A percentile compares a stretch with the other conserved stretches of the same genome.
phyloP scores from a whole-genome alignment of 805 yeast species.

The Zygosaccharomyces gambellarensis region DNA sequence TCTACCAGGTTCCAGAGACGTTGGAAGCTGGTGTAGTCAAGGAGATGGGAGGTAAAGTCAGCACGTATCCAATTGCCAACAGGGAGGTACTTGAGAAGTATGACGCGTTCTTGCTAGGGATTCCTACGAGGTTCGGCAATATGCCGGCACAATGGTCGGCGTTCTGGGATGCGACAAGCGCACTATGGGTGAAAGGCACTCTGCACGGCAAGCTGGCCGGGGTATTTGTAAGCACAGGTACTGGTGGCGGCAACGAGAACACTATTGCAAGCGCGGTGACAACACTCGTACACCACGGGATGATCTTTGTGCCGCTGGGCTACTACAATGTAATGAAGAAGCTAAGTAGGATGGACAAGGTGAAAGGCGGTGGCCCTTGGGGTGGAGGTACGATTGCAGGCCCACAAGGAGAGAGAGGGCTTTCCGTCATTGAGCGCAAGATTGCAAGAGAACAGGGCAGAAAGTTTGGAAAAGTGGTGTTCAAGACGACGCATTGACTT shows the following conservation, averaged over 20 bases:
- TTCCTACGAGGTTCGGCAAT: slow-evolving; percentile 83
- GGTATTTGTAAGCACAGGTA: slow-evolving; percentile 66
- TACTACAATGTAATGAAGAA: slow-evolving; percentile 52
- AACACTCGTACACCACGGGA: slow-evolving; percentile 71
- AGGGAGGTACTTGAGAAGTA: slow-evolving; percentile 53
- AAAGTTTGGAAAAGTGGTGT: slow-evolving; percentile 48
- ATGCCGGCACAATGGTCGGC: slow-evolving; percentile 73
- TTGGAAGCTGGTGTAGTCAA: slow-evolving; percentile 55
- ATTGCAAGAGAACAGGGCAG: slow-evolving; percentile 65
- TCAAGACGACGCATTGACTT: slow-evolving; percentile 17
- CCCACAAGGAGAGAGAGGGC: slow-evolving; percentile 68
- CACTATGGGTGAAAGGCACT: slow-evolving; percentile 71
- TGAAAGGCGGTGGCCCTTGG: slow-evolving; percentile 80
- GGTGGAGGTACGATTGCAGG: slow-evolving; percentile 83
- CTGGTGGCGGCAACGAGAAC: slow-evolving; percentile 82
- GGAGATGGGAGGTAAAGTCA: slow-evolving; percentile 57
- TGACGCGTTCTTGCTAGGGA: slow-evolving; percentile 81
- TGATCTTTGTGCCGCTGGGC: slow-evolving; percentile 77
- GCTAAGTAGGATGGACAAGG: slow-evolving; percentile 51
- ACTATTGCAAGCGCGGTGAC: slow-evolving; percentile 63
- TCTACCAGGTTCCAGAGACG: slow-evolving; percentile 80
- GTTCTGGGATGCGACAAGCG: slow-evolving; percentile 76
- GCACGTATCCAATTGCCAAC: slow-evolving; percentile 65
- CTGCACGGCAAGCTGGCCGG: slow-evolving; percentile 72
- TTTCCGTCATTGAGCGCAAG: slow-evolving; percentile 56